phyloP scores from a whole-genome alignment of 371 early-diverging fungal genomes.

The Haplosporangium sp. region DNA sequence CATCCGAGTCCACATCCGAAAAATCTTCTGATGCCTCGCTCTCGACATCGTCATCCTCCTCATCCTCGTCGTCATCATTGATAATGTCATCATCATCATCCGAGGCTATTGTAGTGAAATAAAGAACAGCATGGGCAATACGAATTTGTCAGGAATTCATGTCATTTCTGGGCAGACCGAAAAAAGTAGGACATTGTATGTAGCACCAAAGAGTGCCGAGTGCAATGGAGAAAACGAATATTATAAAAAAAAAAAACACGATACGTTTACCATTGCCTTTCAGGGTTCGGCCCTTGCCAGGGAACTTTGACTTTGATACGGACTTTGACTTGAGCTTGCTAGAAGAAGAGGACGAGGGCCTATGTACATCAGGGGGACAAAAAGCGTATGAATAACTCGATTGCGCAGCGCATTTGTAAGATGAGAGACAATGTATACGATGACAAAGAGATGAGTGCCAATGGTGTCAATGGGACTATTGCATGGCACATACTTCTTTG shows the following conservation, averaged over 20 bases:
- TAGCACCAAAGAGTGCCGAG: not conserved
- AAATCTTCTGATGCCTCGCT: slow-evolving; percentile 35
- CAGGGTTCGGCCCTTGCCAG: slow-evolving; percentile 46
- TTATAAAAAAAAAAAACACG: not conserved
- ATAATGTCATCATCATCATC: slow-evolving; percentile 40
- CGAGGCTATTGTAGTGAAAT: slow-evolving; percentile 3
- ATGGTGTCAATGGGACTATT: no score
- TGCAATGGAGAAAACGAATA: not conserved
- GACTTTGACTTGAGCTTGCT: slow-evolving; percentile 41
- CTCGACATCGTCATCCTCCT: slow-evolving; percentile 41
- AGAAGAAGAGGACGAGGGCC: slow-evolving; percentile 16
- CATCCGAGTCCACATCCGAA: slow-evolving; percentile 55
- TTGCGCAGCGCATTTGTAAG: not conserved
- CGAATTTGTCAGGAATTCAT: no score
- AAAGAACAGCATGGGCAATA: not conserved
- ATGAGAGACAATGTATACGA: no score
- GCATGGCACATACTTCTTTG: slow-evolving; percentile 12
- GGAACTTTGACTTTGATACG: slow-evolving; percentile 39
- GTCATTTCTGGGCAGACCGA: not conserved
- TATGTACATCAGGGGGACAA: not conserved
- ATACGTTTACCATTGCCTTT: slow-evolving; percentile 14
- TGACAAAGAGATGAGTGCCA: no score
- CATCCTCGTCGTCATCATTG: slow-evolving; percentile 36
- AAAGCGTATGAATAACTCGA: not conserved
- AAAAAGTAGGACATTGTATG: not conserved